phyloP scores from a whole-genome alignment of 148 eudicot species.

The Spergularia marina region DNA sequence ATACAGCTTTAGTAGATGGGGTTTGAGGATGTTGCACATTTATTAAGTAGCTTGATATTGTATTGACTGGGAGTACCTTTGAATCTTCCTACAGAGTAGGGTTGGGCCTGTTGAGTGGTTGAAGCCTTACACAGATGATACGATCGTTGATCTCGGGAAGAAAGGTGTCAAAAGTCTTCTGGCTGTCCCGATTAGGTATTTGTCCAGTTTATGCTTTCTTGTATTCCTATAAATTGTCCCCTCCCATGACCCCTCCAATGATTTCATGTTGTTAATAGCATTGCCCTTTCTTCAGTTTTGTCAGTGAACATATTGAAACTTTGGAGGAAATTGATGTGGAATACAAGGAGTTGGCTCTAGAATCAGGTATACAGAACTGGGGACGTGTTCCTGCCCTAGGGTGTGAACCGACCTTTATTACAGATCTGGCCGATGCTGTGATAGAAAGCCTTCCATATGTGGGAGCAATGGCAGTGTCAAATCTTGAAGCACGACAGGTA shows the following conservation, averaged over 20 bases:
- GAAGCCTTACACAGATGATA: conserved; percentile 95
- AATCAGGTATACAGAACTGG: conserved; percentile 91
- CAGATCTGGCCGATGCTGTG: conserved; percentile 97
- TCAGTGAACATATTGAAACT: conserved; percentile 96
- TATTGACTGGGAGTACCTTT: conserved; percentile 5
- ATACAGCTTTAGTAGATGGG: neutral
- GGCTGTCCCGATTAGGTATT: conserved; percentile 93
- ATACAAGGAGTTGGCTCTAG: conserved; percentile 84
- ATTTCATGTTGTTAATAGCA: conserved; percentile 1
- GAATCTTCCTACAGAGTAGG: conserved; percentile 66
- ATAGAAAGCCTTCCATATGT: conserved; percentile 98
- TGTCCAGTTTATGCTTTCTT: neutral
- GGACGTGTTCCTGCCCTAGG: conserved; percentile 96
- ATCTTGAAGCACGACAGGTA: conserved; percentile 97
- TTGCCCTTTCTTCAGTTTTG: conserved; percentile 55
- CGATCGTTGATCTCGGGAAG: conserved; percentile 81
- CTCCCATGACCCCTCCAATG: no score
- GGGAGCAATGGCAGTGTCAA: conserved; percentile 98
- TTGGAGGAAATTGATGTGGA: conserved; percentile 97
- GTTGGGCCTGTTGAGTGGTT: conserved; percentile 99
- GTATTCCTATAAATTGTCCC: neutral
- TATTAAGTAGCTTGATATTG: neutral
- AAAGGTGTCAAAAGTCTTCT: conserved; percentile 91
- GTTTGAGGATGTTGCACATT: neutral
- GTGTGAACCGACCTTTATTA: conserved; percentile 80